Evolutionary conservation across 345 rosid species (phyloP).

Genomic region (Arabis alpina): DNA sequence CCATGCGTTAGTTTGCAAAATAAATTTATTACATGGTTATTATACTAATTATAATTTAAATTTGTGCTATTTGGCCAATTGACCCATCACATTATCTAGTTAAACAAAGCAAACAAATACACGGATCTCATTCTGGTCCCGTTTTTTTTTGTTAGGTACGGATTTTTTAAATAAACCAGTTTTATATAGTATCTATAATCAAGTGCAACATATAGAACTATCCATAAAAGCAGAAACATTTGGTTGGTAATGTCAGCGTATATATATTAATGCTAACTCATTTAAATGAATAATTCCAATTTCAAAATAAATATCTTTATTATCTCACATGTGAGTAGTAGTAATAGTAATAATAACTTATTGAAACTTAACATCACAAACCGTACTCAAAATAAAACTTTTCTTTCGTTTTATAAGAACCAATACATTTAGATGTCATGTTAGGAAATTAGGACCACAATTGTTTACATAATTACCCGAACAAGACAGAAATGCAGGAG

Average conservation of each 20-base stretch:
- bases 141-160: not conserved
- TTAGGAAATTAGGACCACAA: conserved; percentile 37
- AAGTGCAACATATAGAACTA: conserved; percentile 46
- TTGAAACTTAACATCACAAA: conserved; percentile 14
- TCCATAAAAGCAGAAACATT: conserved; percentile 47
- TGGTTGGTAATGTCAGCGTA: conserved; percentile 47
- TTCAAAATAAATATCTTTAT: not conserved
- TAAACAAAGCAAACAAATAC: not conserved
- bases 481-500: conserved; percentile 42
- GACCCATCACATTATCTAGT: conserved; percentile 1
- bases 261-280: conserved; percentile 34
- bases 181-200: conserved; percentile 33
- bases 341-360: not conserved
- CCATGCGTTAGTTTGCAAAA: too few species aligned
- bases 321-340: conserved; percentile 35
- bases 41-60: too few species aligned
- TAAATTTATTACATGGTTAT: too few species aligned
- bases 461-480: conserved; percentile 40
- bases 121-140: conserved; percentile 30
- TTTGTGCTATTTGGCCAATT: too few species aligned
- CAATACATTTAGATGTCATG: conserved; percentile 2
- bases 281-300: conserved; percentile 16
- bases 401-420: not conserved
- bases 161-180: conserved; percentile 19
- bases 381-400: not conserved